Evolutionary conservation across 2,329 filamentous ascomycete genomes (phyloP), one percentile per base, ranked within the genome.

Genomic region (Scedosporium aurantiacum): DNA sequence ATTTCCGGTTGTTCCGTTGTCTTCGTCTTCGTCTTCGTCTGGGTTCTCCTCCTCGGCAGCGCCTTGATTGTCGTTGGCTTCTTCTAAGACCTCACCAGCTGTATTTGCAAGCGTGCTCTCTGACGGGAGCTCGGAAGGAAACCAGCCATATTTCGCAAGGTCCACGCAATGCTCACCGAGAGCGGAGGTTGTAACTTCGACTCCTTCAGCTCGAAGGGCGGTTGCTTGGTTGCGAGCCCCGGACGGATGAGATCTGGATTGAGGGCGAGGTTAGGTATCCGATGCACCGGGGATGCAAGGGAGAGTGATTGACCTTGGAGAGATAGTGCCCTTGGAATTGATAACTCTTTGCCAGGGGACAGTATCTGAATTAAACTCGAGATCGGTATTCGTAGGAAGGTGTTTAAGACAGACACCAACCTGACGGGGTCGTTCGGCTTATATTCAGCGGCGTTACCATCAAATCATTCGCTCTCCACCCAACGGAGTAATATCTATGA

Each of bases 271-370:
- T 14, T n/a, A 12, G 16, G 8, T n/a, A 5, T 43, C 18, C 2
- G 50, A 27, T 27, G 50, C 16, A 8, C 4, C 3, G 43, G 43
- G 50, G 12, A 28, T 21, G 5, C 8, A 54, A 54, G 10, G 3
- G 23, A 10, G 23, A 2, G 2, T 23, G 14, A 56, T 65, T 21
- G 57, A 93, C 90, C 92, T 84, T 6, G 89, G 89, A 54, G 91
- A 96, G 66, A 97, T 95, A 63, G 84, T 78, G 23, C 93, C 92
- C 73, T 89, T 93, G 14, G 90, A 78, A 72, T 93, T 96, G 70
- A 97, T 88, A 63, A 97, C 90, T 62, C 94, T 80, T 77, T 97
- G 93, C 93, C 93, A 97, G 0, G 93, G 93, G 3, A 97, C 93
- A 65, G 88, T 97, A 25, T 77, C 78, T 63, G 82, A 78, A 72